These are phyloP conservation scores for Thelonectria olida DNA, from an alignment of 2,329 filamentous ascomycete species.

Conservation along the genomic window DNA sequence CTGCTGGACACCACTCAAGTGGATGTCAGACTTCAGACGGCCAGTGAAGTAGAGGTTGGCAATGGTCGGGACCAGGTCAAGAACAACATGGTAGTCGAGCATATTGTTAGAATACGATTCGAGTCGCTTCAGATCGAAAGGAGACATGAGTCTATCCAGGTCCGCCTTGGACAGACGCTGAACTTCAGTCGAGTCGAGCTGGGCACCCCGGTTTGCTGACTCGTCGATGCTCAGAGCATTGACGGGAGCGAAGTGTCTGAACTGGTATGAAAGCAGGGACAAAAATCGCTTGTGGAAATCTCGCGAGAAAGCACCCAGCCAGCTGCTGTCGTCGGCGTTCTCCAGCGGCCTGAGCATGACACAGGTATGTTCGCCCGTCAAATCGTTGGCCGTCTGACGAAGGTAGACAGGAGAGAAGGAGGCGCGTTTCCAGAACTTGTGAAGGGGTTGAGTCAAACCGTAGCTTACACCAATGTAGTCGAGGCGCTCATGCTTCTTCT, in stretches of 20 bases:
- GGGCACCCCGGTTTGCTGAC: conserved; percentile 78
- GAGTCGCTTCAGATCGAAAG: conserved; percentile 93
- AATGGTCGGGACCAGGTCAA: conserved; percentile 88
- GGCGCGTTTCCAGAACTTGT: conserved; percentile 96
- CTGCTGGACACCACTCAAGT: conserved; percentile 83
- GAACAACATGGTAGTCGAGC: conserved; percentile 96
- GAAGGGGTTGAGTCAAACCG: conserved; percentile 84
- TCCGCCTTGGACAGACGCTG: conserved; percentile 75
- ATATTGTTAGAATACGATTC: conserved; percentile 97
- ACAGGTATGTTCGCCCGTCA: conserved; percentile 97
- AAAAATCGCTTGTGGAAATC: conserved; percentile 98
- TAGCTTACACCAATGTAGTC: conserved; percentile 98
- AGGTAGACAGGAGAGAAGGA: conserved; percentile 91
- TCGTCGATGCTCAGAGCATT: conserved; percentile 89
- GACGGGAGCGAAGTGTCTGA: conserved; percentile 80
- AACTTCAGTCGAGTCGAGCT: conserved; percentile 63
- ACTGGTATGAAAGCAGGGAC: conserved; percentile 89
- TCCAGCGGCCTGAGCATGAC: conserved; percentile 92
- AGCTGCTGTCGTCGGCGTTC: conserved; percentile 73
- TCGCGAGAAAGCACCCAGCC: conserved; percentile 89
- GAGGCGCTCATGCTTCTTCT: conserved; percentile 80
- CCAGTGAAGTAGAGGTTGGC: conserved; percentile 87
- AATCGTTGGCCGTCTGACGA: conserved; percentile 92
- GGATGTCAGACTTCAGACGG: conserved; percentile 72
- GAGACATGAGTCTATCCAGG: conserved; percentile 81